These are phyloP conservation scores for Casuarina cunninghamiana DNA, from an alignment of 306 rosid genomes.

Conservation along the genomic window DNA sequence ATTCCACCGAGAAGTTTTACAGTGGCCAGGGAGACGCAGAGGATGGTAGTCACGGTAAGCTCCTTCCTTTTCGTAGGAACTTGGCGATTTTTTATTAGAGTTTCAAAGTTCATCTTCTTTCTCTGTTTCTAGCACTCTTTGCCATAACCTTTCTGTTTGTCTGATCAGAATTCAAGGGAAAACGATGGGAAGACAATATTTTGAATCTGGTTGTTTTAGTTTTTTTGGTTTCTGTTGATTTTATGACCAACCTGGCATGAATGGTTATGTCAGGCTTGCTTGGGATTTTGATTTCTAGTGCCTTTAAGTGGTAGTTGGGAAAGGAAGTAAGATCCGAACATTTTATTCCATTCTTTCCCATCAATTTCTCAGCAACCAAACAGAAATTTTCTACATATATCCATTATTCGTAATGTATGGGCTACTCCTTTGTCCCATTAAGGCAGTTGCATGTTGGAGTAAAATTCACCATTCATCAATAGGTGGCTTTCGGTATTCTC, in stretches of 20 bases:
- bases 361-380: constrained; percentile 21
- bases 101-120: neutral
- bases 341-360: neutral
- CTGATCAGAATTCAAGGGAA: neutral
- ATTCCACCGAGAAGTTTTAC: constrained; percentile 60
- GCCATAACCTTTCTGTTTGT: neutral
- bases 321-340: neutral
- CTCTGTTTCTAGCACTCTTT: neutral
- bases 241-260: neutral
- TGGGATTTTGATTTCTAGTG: neutral
- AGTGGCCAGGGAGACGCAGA: constrained; percentile 19
- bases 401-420: neutral
- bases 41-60: constrained; percentile 34
- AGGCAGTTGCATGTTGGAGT: neutral
- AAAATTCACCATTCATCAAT: neutral
- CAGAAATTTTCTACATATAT: neutral
- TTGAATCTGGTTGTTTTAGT: neutral
- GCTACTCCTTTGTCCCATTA: neutral
- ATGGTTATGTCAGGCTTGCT: neutral
- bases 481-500: neutral
- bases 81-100: no score
- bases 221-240: neutral
- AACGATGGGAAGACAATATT: neutral
- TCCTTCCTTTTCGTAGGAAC: neutral
- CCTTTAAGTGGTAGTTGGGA: neutral